Evolutionary conservation across 1,139 yeast species (phyloP), one percentile per base, ranked within the genome.

Genomic region (Hemisphaericaspora subhashii): DNA sequence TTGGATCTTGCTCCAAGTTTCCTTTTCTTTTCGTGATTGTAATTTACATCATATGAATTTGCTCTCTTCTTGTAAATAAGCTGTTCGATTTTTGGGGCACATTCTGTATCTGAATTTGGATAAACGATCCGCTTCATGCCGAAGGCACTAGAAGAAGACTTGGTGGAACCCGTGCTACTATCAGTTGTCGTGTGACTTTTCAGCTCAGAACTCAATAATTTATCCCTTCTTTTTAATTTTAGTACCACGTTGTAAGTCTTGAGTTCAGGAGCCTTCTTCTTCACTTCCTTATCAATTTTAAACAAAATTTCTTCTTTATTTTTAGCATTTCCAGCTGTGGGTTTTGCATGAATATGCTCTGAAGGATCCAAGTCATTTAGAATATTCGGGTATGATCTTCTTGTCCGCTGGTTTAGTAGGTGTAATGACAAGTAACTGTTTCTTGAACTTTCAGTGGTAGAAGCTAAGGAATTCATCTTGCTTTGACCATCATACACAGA

Each of bases 1-100:
- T 74, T 74, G 1, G 83, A 79, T 41, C 83, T 62, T 10, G 72
- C 65, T 3, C 52, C 50, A 15, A 43, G 30, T 31, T 39, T 50
- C 31, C 47, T 40, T 33, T 45, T 52, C 34, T 47, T 49, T 26
- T 41, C 41, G 4, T 29, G 31, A 10, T n/a, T 12, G 15, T 29
- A 29, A 9, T 29, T n/a, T 8, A 11, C 21, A 2, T 10, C 21
- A 5, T 27, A 8, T 11, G 9, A 12, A 9, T 14, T 4, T 8
- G 13, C 13, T 7, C 16, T 25, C 16, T 8, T 25, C 16, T 27
- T 27, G 20, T 9, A 6, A 11, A 12, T 9, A 6, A 9, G 13
- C 8, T 15, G 15, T 22, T 41, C 22, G 15, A 15, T 8, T 16
- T 12, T 9, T 16, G 41, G 38, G 16, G 26, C 26, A 25, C 33